Conservation (phyloP, 1,284 basidiomycete species). For the Abortiporus biennis region DNA sequence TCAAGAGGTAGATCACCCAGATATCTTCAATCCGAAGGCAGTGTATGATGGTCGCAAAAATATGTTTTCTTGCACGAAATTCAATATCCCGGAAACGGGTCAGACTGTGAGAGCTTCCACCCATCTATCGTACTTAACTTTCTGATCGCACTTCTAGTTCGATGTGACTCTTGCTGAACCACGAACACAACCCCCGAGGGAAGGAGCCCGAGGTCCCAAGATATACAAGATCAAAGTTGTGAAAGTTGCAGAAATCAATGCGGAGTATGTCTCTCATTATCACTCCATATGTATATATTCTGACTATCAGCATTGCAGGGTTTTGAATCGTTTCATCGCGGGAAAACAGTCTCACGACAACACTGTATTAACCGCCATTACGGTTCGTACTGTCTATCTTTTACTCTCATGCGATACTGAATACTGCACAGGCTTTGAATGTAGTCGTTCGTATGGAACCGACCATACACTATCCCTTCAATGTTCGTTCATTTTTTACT, state of each 20-base stretch:
- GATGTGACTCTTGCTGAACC: constrained; percentile 44
- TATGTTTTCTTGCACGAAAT: constrained; percentile 50
- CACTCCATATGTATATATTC: constrained; percentile 1
- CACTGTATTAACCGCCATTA: constrained; percentile 65
- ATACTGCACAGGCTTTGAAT: constrained; percentile 51
- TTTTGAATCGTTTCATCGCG: constrained; percentile 56
- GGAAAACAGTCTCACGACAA: constrained; percentile 69
- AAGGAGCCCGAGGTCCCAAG: constrained; percentile 33
- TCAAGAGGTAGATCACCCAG: constrained; percentile 47
- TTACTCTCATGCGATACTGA: neutral
- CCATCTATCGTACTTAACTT: constrained; percentile 8
- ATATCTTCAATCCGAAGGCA: constrained; percentile 57
- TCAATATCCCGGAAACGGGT: constrained; percentile 50
- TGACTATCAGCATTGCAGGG: constrained; percentile 30
- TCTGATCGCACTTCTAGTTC: constrained; percentile 38
- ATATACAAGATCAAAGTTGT: constrained; percentile 58
- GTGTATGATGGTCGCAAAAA: constrained; percentile 79
- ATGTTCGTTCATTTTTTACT: constrained; percentile 73
- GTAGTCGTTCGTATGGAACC: constrained; percentile 74
- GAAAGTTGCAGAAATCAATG: constrained; percentile 69
- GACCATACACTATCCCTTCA: constrained; percentile 64
- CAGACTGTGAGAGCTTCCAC: constrained; percentile 37
- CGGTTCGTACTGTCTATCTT: constrained; percentile 35
- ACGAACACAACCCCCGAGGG: constrained; percentile 10
- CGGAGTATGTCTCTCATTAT: constrained; percentile 45